Evolutionary conservation across 371 early-diverging fungal genomes (phyloP).

Genomic region (Rhizopus stolonifer): DNA sequence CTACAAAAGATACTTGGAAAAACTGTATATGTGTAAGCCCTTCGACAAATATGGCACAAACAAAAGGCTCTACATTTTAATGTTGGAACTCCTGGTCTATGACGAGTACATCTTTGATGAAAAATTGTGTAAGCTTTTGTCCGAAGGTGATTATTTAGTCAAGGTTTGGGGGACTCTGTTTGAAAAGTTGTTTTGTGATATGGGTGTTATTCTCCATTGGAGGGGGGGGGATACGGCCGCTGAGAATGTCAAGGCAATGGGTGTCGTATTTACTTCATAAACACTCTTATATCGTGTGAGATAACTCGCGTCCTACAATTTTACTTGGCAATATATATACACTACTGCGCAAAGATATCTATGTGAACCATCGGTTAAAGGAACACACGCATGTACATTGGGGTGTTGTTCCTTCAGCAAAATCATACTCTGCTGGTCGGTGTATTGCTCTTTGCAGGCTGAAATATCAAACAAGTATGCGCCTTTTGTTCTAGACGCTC

Average conservation of each 20-base stretch:
- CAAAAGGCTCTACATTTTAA: constrained; percentile 6
- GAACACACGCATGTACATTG: too few species aligned
- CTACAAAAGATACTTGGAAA: constrained; percentile 12
- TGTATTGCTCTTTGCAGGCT: neutral
- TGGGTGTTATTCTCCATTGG: constrained; percentile 5
- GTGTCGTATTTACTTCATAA: too few species aligned
- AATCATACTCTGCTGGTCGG: neutral
- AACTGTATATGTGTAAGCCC: neutral
- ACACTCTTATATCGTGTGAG: too few species aligned
- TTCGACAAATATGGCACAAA: constrained; percentile 2
- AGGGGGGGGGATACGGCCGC: constrained; percentile 15
- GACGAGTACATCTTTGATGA: constrained; percentile 11
- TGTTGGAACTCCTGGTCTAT: constrained; percentile 14
- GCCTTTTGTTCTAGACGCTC: neutral
- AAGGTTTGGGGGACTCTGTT: constrained; percentile 13
- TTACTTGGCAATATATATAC: too few species aligned
- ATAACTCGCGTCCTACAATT: too few species aligned
- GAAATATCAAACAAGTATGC: neutral
- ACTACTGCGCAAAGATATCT: too few species aligned
- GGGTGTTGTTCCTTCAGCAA: neutral
- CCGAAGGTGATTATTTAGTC: constrained; percentile 13
- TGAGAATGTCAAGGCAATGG: constrained; percentile 8
- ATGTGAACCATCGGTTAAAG: too few species aligned
- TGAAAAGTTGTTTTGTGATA: constrained; percentile 10
- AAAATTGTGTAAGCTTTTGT: constrained; percentile 8